Percentiles rank a stretch among this genome's conserved stretches.
These are phyloP conservation scores for Yamadazyma trypodendri DNA, from an alignment of 1,139 yeast species.

Conservation along the genomic window DNA sequence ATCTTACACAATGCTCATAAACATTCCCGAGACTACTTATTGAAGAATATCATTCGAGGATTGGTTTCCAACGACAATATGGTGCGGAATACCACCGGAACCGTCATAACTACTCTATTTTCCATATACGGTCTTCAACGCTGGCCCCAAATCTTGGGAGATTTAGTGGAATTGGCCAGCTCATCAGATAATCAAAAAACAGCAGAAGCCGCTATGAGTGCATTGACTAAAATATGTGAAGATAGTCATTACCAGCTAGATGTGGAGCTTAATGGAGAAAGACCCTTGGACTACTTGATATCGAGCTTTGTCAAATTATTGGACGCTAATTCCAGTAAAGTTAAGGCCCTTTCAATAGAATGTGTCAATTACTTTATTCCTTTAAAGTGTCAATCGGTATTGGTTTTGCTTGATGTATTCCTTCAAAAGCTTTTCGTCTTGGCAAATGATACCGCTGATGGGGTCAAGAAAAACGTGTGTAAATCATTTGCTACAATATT, in stretches of 20 bases:
- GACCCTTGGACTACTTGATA: slow-evolving; percentile 68
- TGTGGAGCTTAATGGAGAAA: slow-evolving; percentile 59
- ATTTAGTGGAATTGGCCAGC: slow-evolving; percentile 57
- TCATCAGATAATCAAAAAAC: slow-evolving; percentile 25
- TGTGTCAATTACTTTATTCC: slow-evolving; percentile 80
- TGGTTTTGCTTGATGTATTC: slow-evolving; percentile 65
- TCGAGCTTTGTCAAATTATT: slow-evolving; percentile 58
- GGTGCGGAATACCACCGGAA: slow-evolving; percentile 87
- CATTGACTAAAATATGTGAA: slow-evolving; percentile 85
- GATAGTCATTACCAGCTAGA: slow-evolving; percentile 65
- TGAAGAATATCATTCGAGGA: slow-evolving; percentile 67
- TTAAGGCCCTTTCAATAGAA: slow-evolving; percentile 63
- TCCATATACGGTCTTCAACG: slow-evolving; percentile 64
- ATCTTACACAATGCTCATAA: slow-evolving; percentile 36
- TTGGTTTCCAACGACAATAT: slow-evolving; percentile 56
- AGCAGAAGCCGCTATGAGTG: slow-evolving; percentile 74
- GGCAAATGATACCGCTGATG: slow-evolving; percentile 57
- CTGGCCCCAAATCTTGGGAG: slow-evolving; percentile 77
- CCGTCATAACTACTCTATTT: slow-evolving; percentile 81
- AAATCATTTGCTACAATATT: slow-evolving; percentile 71
- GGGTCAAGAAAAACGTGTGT: slow-evolving; percentile 74
- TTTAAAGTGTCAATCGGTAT: slow-evolving; percentile 62
- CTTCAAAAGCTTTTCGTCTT: slow-evolving; percentile 62
- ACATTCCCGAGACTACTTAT: slow-evolving; percentile 49
- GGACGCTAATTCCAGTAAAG: slow-evolving; percentile 33